Conservation (phyloP, 1,139 yeast species). For the Candida sojae region DNA sequence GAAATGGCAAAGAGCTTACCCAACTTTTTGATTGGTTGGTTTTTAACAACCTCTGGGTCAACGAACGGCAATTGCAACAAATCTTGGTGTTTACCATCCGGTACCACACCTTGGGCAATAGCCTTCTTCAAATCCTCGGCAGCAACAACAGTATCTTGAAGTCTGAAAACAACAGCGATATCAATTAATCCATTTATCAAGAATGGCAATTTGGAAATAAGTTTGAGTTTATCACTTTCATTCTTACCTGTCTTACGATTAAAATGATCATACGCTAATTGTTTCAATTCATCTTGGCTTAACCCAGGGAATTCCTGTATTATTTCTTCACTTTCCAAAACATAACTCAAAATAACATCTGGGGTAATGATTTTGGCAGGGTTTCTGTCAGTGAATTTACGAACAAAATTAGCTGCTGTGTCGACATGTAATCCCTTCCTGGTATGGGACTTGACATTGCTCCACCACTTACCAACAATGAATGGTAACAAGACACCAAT, state of each 20-base stretch:
- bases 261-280: constrained; percentile 58
- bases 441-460: constrained; percentile 74
- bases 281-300: constrained; percentile 47
- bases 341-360: constrained; percentile 58
- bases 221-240: constrained; percentile 51
- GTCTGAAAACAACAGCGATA: constrained; percentile 78
- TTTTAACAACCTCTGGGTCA: constrained; percentile 44
- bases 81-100: constrained; percentile 57
- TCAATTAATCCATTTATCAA: constrained; percentile 76
- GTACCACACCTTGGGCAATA: constrained; percentile 76
- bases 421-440: constrained; percentile 80
- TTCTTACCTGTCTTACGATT: constrained; percentile 41
- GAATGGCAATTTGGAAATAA: constrained; percentile 65
- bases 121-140: constrained; percentile 72
- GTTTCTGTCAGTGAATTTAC: constrained; percentile 67
- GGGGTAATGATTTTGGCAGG: constrained; percentile 73
- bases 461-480: constrained; percentile 90
- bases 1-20: constrained; percentile 67
- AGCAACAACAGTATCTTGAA: constrained; percentile 60
- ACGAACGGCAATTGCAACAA: constrained; percentile 82
- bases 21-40: constrained; percentile 53
- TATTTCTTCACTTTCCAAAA: constrained; percentile 68
- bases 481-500: constrained; percentile 80
- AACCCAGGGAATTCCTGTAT: constrained; percentile 39
- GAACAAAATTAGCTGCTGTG: constrained; percentile 75